phyloP scores from a whole-genome alignment of 176 grass and related monocot genomes.

The Lolium rigidum region DNA sequence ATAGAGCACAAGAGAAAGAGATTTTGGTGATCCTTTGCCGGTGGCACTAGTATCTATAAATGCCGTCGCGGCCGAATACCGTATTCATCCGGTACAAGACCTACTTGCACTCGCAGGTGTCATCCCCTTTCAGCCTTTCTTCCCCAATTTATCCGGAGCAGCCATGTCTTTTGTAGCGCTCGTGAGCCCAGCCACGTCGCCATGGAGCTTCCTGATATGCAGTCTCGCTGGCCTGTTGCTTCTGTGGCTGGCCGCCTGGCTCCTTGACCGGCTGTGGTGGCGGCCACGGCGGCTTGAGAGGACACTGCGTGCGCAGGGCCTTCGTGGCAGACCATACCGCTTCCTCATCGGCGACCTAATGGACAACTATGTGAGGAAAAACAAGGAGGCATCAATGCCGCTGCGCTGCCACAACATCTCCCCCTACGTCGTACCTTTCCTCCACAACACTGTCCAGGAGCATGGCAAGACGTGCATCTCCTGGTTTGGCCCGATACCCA shows the following conservation, averaged over 20 bases:
- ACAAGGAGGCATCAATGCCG: constrained; percentile 39
- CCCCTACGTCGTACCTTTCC: constrained; percentile 33
- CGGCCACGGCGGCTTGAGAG: constrained; percentile 49
- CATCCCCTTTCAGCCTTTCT: background rate
- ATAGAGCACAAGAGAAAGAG: background rate
- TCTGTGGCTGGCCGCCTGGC: constrained; percentile 28
- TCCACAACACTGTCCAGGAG: constrained; percentile 30
- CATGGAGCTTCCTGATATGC: constrained; percentile 36
- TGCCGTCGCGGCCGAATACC: background rate
- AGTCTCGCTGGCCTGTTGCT: constrained; percentile 20
- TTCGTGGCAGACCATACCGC: constrained; percentile 48
- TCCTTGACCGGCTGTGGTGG: constrained; percentile 47
- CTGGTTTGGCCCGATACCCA: constrained; percentile 47
- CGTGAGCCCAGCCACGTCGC: background rate
- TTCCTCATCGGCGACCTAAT: constrained; percentile 49
- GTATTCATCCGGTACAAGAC: background rate
- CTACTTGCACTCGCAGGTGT: background rate
- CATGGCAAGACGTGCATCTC: constrained; percentile 55
- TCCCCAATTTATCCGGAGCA: background rate
- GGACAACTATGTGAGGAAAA: background rate
- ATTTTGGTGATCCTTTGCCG: background rate
- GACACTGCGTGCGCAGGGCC: constrained; percentile 49
- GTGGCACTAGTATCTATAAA: background rate
- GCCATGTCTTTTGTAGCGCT: constrained; percentile 5
- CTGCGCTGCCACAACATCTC: constrained; percentile 54